Conservation (phyloP, 176 grass and related monocot species). For the Themeda triandra region DNA sequence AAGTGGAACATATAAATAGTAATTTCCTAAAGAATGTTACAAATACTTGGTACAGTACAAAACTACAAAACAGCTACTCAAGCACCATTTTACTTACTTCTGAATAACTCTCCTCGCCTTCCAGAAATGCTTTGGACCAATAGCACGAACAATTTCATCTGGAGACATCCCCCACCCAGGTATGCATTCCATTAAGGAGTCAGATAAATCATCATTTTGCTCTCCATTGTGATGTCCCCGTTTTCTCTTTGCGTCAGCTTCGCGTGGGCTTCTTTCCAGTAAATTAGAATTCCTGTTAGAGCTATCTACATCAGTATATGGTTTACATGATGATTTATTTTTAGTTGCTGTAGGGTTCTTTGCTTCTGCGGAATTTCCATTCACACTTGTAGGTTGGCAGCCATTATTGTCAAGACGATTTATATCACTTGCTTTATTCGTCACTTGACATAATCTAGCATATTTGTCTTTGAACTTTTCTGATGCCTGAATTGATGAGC, state of each 20-base stretch:
- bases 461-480: neutral
- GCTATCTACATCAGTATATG: neutral
- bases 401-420: neutral
- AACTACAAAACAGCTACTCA: neutral
- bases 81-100: constrained; percentile 37
- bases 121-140: constrained; percentile 64
- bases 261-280: neutral
- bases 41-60: neutral
- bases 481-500: constrained; percentile 1
- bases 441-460: constrained; percentile 8
- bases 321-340: constrained; percentile 10
- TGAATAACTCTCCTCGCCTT: constrained; percentile 62
- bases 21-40: neutral
- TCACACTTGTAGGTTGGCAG: neutral
- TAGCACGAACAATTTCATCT: constrained; percentile 47
- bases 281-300: constrained; percentile 7
- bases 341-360: constrained; percentile 7
- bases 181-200: constrained; percentile 21
- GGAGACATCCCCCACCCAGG: constrained; percentile 39
- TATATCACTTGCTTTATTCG: neutral
- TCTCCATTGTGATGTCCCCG: neutral
- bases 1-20: neutral
- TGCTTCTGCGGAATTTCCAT: neutral
- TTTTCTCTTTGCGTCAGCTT: constrained; percentile 23
- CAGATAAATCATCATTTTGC: constrained; percentile 31